Percentiles rank a stretch among this genome's conserved stretches.
Evolutionary conservation across 225 moss, liverwort and hornwort genomes (phyloP).

Genomic region (Thuidium tamariscinum): DNA sequence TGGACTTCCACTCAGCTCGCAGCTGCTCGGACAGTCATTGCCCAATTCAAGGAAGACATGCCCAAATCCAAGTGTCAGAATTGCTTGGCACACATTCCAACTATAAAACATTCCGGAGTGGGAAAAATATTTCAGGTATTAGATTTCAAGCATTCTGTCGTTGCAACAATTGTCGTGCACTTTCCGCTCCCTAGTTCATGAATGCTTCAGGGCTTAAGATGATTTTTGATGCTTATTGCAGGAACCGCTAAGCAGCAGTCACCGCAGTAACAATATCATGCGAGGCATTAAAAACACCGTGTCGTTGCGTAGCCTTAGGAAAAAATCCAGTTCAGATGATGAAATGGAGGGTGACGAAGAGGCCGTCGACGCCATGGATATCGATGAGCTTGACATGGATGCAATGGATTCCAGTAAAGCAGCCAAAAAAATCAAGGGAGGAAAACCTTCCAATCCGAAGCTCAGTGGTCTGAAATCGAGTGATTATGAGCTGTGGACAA

Average conservation of each 20-base stretch:
- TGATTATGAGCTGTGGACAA: slow-evolving; percentile 31
- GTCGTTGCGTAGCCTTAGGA: slow-evolving; percentile 25
- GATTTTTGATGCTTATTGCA: slow-evolving; percentile 5
- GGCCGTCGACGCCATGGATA: slow-evolving; percentile 23
- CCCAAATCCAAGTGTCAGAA: slow-evolving; percentile 79
- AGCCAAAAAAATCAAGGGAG: slow-evolving; percentile 4
- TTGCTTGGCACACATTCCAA: slow-evolving; percentile 63
- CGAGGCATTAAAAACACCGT: slow-evolving; percentile 51
- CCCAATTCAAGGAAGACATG: slow-evolving; percentile 49
- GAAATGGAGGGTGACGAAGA: slow-evolving; percentile 35
- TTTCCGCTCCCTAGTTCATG: background rate
- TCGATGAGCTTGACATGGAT: slow-evolving; percentile 35
- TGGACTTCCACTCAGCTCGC: slow-evolving; percentile 82
- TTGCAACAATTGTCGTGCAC: background rate
- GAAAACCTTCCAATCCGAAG: slow-evolving; percentile 7
- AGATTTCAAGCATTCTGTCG: background rate
- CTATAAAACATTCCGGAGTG: slow-evolving; percentile 65
- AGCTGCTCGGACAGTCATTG: slow-evolving; percentile 59
- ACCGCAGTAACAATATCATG: slow-evolving; percentile 47
- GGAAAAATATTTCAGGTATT: slow-evolving; percentile 98
- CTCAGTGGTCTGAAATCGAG: slow-evolving; percentile 3
- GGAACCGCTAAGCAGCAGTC: slow-evolving; percentile 45
- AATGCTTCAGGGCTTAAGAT: background rate
- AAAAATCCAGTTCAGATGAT: slow-evolving; percentile 13
- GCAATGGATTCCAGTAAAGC: slow-evolving; percentile 25